Conservation (phyloP, 1,284 basidiomycete genomes). For the Puccinia horiana region DNA sequence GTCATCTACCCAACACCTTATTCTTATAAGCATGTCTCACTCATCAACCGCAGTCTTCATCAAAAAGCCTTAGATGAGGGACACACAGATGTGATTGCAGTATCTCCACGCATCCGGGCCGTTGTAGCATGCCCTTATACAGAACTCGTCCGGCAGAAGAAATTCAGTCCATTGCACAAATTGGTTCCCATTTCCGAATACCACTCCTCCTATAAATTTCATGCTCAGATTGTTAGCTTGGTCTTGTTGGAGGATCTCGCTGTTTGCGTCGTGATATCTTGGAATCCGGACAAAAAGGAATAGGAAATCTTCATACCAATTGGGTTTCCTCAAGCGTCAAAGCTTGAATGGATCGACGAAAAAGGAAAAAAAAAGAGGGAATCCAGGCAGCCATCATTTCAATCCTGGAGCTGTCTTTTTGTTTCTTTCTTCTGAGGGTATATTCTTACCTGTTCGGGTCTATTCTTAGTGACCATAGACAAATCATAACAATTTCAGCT, state of each 20-base stretch:
- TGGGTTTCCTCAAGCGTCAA: neutral
- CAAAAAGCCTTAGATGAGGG: neutral
- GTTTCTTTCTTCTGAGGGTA: neutral
- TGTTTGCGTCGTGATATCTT: too few relatives aligned
- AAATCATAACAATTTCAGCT: neutral
- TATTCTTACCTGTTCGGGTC: slow-evolving; percentile 29
- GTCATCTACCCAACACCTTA: slow-evolving; percentile 24
- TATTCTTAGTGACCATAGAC: neutral
- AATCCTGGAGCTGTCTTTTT: neutral
- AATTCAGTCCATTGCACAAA: slow-evolving; percentile 47
- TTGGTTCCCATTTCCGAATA: slow-evolving; percentile 40
- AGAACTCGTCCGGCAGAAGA: slow-evolving; percentile 40
- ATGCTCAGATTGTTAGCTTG: neutral
- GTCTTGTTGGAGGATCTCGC: neutral
- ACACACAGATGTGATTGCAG: slow-evolving; percentile 47
- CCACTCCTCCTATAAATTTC: slow-evolving; percentile 13
- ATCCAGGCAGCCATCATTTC: neutral
- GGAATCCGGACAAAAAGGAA: neutral
- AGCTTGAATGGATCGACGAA: neutral
- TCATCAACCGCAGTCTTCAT: neutral
- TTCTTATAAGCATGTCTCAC: too few relatives aligned
- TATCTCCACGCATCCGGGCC: slow-evolving; percentile 46
- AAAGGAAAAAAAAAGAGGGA: neutral
- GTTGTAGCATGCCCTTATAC: slow-evolving; percentile 41
- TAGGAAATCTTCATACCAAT: neutral